Evolutionary conservation across 495 filamentous ascomycete species (phyloP).

Genomic region (Podospora fimiseda): DNA sequence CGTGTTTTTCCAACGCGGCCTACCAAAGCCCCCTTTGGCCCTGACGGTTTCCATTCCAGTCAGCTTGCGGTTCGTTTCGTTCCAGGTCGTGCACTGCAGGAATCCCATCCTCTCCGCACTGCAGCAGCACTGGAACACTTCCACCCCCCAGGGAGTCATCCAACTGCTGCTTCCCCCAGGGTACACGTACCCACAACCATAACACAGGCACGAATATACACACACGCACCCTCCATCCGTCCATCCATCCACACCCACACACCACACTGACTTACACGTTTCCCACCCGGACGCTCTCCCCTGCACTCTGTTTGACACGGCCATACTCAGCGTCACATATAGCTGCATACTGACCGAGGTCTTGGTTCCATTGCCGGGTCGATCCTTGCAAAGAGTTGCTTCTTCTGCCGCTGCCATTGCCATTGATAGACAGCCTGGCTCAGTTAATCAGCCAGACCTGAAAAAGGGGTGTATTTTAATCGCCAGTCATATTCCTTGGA

Average conservation of each 20-base stretch:
- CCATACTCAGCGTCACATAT: constrained; percentile 20
- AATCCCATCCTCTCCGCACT: constrained; percentile 21
- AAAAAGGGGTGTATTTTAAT: constrained; percentile 25
- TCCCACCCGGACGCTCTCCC: not conserved
- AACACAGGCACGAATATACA: not conserved
- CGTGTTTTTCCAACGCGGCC: constrained; percentile 23
- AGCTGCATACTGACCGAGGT: constrained; percentile 25
- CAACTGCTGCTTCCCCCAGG: not conserved
- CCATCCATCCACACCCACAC: constrained; percentile 7
- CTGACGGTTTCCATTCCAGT: constrained; percentile 26
- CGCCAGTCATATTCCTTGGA: constrained; percentile 26
- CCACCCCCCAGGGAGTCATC: constrained; percentile 8
- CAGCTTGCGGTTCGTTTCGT: constrained; percentile 27
- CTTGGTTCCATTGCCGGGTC: constrained; percentile 16
- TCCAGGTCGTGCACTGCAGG: constrained; percentile 31
- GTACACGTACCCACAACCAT: not conserved
- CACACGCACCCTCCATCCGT: not conserved
- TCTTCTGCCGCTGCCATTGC: constrained; percentile 15
- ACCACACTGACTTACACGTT: not conserved
- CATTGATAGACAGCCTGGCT: constrained; percentile 13
- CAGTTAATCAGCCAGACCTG: constrained; percentile 12
- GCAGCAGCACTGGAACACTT: constrained; percentile 17
- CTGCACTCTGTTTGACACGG: constrained; percentile 5
- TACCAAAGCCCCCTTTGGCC: constrained; percentile 22
- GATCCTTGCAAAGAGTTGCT: constrained; percentile 19